Evolutionary conservation across 176 grass and related monocot genomes (phyloP).

Genomic region (Zea mays): DNA sequence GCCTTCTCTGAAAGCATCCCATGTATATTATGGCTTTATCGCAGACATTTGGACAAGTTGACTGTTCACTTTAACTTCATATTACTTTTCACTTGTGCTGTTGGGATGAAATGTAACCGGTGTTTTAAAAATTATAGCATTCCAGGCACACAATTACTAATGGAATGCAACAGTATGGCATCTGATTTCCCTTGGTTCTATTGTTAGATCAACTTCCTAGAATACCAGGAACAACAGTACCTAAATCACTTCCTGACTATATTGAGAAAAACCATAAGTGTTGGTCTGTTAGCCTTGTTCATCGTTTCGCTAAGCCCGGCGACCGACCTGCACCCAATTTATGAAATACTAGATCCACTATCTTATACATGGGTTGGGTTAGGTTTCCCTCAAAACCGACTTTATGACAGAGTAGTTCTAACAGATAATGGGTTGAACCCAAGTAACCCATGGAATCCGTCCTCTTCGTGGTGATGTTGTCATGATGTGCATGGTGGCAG

Average conservation of each 20-base stretch:
- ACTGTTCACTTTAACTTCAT: conserved; percentile 3
- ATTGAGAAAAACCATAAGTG: neutral
- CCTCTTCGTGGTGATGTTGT: conserved; percentile 16
- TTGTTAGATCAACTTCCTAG: neutral
- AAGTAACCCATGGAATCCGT: neutral
- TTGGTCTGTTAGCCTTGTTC: neutral
- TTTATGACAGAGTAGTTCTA: neutral
- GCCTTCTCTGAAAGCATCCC: neutral
- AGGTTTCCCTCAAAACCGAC: neutral
- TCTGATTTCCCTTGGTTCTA: neutral
- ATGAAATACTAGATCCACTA: neutral
- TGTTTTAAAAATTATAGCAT: neutral
- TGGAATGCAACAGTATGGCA: neutral
- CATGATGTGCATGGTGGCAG: conserved; percentile 64
- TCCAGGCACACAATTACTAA: conserved; percentile 2
- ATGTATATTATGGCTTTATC: neutral
- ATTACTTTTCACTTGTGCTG: neutral
- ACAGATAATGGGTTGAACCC: neutral
- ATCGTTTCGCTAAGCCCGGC: neutral
- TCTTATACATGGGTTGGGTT: neutral
- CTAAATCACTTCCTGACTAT: conserved; percentile 23
- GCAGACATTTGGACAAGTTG: neutral
- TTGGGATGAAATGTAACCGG: neutral
- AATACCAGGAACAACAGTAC: neutral
- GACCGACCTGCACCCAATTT: neutral